phyloP scores from a whole-genome alignment of 2,329 filamentous ascomycete genomes.

The Ophiostoma piceae region DNA sequence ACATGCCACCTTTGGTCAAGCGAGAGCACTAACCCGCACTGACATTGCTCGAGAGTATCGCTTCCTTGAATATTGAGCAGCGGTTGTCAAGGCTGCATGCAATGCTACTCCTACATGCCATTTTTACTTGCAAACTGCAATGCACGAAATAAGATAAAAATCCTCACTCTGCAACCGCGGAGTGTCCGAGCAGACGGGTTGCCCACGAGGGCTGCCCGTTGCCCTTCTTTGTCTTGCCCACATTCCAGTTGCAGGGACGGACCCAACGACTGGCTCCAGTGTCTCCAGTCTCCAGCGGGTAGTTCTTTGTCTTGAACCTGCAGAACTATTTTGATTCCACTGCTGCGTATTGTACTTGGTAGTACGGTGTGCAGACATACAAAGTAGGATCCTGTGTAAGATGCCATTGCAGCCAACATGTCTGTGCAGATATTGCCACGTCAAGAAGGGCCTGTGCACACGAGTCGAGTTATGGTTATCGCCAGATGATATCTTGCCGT shows the following conservation, averaged over 20 bases:
- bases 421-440: conserved; percentile 2
- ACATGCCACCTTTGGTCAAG: background rate
- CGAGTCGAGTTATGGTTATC: background rate
- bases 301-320: background rate
- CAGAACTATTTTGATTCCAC: background rate
- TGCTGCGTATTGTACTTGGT: background rate
- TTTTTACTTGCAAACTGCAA: too few species aligned
- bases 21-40: background rate
- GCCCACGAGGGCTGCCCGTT: background rate
- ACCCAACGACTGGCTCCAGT: background rate
- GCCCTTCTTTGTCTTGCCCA: background rate
- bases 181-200: background rate
- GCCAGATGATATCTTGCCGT: background rate
- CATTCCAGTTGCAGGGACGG: background rate
- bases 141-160: too few species aligned
- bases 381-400: background rate
- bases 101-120: background rate
- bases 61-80: background rate
- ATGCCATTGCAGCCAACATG: background rate
- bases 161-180: background rate
- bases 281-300: background rate
- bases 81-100: background rate
- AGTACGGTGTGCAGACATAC: background rate
- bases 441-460: background rate
- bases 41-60: conserved; percentile 3